Evolutionary conservation across 2,329 filamentous ascomycete species (phyloP).

Genomic region (Chaetomium sp.): DNA sequence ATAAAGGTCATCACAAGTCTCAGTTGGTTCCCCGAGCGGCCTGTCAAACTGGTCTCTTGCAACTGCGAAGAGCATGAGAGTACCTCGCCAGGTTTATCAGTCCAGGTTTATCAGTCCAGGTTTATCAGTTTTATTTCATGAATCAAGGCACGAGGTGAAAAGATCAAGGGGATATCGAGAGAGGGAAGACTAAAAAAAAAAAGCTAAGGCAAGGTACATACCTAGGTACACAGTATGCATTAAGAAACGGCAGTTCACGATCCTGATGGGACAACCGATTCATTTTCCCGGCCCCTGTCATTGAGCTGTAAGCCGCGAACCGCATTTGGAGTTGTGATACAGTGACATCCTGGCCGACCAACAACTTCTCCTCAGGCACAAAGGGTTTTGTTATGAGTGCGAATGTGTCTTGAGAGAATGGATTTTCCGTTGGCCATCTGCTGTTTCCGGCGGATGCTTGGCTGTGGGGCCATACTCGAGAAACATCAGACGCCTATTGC

Average conservation of each 20-base stretch:
- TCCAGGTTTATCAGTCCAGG: no score
- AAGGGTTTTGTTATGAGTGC: neutral
- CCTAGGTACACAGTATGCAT: neutral
- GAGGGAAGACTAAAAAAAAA: neutral
- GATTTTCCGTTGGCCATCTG: neutral
- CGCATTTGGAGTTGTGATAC: neutral
- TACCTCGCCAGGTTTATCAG: no score
- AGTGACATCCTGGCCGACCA: neutral
- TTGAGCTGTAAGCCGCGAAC: neutral
- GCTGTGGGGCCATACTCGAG: neutral
- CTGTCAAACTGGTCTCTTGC: no score
- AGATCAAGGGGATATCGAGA: no score
- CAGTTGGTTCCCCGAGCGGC: neutral
- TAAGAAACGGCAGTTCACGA: neutral
- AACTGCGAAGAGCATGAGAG: no score
- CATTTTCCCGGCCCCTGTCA: conserved; percentile 2
- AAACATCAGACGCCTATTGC: conserved; percentile 5
- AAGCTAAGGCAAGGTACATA: neutral
- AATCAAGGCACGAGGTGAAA: no score
- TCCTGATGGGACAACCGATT: neutral
- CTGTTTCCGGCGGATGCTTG: neutral
- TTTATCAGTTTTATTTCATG: no score
- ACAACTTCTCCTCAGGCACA: neutral
- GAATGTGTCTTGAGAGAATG: neutral
- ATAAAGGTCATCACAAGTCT: neutral